These are phyloP conservation scores for Eimeria necatrix DNA, from an alignment of 169 alveolate species.

Conservation along the genomic window DNA sequence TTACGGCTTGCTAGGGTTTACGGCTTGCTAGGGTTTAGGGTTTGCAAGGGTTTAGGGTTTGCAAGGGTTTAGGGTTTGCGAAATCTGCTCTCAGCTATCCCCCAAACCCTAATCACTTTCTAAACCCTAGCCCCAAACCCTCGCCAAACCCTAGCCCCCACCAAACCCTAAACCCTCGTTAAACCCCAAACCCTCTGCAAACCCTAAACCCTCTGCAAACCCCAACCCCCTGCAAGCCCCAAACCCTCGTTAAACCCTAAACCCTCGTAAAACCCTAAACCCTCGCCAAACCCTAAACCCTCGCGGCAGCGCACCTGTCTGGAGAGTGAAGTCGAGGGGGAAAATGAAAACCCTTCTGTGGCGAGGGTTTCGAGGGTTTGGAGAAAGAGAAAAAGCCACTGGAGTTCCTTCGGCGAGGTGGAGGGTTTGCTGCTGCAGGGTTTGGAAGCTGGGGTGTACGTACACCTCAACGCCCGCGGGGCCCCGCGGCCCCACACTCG, in stretches of 20 bases:
- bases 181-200: too few species aligned
- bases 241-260: neutral
- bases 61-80: too few species aligned
- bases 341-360: slow-evolving; percentile 24
- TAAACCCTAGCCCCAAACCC: too few species aligned
- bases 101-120: too few species aligned
- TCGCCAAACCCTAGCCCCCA: too few species aligned
- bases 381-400: neutral
- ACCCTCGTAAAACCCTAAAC: neutral
- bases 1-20: too few species aligned
- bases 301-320: neutral
- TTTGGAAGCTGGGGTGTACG: slow-evolving; percentile 14
- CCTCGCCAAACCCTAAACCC: slow-evolving; percentile 45
- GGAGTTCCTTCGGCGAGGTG: neutral
- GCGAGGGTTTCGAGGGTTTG: neutral
- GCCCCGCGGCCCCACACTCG: neutral
- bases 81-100: too few species aligned
- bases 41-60: too few species aligned
- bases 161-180: too few species aligned
- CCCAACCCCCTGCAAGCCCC: neutral
- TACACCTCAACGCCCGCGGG: slow-evolving; percentile 25
- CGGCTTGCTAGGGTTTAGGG: too few species aligned
- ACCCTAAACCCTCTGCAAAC: too few species aligned
- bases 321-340: neutral
- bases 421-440: neutral